phyloP scores from a whole-genome alignment of 2,329 filamentous ascomycete genomes.

The Coniella lustricola region DNA sequence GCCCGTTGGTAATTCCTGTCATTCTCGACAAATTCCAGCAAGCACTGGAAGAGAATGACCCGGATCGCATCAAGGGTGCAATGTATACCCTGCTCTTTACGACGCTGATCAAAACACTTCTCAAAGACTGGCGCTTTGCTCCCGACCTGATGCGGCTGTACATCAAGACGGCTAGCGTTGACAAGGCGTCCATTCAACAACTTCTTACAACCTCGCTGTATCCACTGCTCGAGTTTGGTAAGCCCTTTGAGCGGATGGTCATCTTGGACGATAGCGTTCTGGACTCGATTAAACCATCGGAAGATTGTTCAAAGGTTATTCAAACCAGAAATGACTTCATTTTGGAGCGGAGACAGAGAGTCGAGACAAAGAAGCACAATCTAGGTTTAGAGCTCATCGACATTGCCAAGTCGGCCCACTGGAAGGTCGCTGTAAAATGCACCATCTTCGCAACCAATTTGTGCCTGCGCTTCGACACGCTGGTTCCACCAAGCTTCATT shows the following conservation, averaged over 20 bases:
- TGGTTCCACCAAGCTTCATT: constrained; percentile 76
- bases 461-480: constrained; percentile 81
- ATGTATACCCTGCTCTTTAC: constrained; percentile 89
- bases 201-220: constrained; percentile 76
- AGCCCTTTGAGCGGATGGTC: constrained; percentile 78
- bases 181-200: constrained; percentile 91
- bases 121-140: constrained; percentile 90
- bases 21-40: constrained; percentile 71
- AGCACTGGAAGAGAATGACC: constrained; percentile 72
- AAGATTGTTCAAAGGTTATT: constrained; percentile 57
- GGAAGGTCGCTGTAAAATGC: constrained; percentile 90
- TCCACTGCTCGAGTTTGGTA: constrained; percentile 85
- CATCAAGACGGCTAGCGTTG: constrained; percentile 80
- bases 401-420: constrained; percentile 73
- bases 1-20: constrained; percentile 83
- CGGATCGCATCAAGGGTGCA: constrained; percentile 87
- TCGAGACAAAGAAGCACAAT: constrained; percentile 76
- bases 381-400: constrained; percentile 77
- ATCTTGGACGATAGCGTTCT: constrained; percentile 68
- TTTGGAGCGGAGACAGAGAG: constrained; percentile 62
- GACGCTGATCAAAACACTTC: constrained; percentile 77
- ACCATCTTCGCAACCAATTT: constrained; percentile 86
- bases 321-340: constrained; percentile 66
- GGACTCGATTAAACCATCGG: constrained; percentile 61
- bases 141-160: constrained; percentile 85